Conservation (phyloP, 495 filamentous ascomycete genomes). For the Penicillium cinerascens region DNA sequence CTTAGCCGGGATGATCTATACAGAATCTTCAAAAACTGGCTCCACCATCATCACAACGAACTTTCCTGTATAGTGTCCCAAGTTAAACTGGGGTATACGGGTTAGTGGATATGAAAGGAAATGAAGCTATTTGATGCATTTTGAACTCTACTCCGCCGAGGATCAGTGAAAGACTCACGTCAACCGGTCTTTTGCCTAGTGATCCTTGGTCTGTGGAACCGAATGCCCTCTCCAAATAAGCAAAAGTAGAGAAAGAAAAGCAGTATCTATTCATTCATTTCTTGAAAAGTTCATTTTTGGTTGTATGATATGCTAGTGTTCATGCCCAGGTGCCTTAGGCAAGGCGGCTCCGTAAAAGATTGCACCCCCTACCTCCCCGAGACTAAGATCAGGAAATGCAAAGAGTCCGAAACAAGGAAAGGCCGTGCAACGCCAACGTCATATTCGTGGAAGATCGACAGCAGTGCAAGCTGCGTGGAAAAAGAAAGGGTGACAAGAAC, state of each 20-base stretch:
- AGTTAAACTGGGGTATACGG: background rate
- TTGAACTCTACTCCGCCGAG: background rate
- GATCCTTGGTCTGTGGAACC: conserved; percentile 6
- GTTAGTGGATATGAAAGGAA: background rate
- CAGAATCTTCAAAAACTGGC: background rate
- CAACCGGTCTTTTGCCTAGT: background rate
- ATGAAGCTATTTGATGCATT: background rate
- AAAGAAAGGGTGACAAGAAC: background rate
- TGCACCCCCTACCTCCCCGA: background rate
- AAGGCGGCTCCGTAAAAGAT: conserved; percentile 1
- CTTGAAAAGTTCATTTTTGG: conserved; percentile 3
- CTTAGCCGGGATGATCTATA: conserved; percentile 15
- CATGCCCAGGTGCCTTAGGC: conserved; percentile 9
- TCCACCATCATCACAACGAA: background rate
- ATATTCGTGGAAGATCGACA: conserved; percentile 4
- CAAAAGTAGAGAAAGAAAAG: background rate
- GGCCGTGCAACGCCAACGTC: conserved; percentile 6
- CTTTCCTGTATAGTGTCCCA: background rate
- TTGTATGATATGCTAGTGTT: conserved; percentile 16
- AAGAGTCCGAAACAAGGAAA: conserved; percentile 3
- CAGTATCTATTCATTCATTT: background rate
- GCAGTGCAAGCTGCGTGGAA: background rate
- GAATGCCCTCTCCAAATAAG: background rate
- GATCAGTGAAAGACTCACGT: conserved; percentile 11
- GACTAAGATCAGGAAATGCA: background rate